phyloP scores from a whole-genome alignment of 257 asterid species.

The Solanum sejunctum region DNA sequence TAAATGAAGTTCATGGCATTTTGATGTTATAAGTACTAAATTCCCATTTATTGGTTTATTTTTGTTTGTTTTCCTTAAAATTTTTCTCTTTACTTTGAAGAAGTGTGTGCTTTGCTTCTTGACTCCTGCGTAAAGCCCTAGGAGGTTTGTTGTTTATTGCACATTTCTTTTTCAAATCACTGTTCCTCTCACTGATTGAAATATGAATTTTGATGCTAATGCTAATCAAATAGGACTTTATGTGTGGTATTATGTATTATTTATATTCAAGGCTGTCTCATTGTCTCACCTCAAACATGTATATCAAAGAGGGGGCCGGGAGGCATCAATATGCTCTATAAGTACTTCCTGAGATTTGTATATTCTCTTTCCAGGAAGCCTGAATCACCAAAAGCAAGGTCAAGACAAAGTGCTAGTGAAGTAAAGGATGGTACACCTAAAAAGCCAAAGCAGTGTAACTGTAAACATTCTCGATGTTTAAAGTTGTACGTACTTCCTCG shows the following conservation, averaged over 20 bases:
- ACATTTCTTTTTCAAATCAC: neutral
- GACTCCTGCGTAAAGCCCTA: neutral
- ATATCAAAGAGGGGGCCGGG: neutral
- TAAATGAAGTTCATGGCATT: neutral
- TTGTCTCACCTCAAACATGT: neutral
- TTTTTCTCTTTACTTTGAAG: neutral
- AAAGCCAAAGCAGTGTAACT: conserved; percentile 92
- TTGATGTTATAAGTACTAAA: neutral
- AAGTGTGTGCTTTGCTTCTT: neutral
- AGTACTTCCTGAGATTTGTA: neutral
- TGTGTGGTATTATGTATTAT: neutral
- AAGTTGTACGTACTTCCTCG: conserved; percentile 59
- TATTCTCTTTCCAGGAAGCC: conserved; percentile 52
- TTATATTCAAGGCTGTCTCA: neutral
- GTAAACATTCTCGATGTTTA: conserved; percentile 89
- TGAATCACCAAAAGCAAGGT: conserved; percentile 68
- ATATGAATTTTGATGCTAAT: neutral
- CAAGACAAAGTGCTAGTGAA: conserved; percentile 48
- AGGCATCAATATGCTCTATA: neutral
- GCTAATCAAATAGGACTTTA: neutral
- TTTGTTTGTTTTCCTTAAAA: neutral
- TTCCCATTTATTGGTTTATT: neutral
- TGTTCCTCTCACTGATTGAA: neutral
- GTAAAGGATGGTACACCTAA: conserved; percentile 84
- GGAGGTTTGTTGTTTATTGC: neutral